These are phyloP conservation scores for Penicillium freii DNA, from an alignment of 2,329 filamentous ascomycete genomes.

Conservation along the genomic window DNA sequence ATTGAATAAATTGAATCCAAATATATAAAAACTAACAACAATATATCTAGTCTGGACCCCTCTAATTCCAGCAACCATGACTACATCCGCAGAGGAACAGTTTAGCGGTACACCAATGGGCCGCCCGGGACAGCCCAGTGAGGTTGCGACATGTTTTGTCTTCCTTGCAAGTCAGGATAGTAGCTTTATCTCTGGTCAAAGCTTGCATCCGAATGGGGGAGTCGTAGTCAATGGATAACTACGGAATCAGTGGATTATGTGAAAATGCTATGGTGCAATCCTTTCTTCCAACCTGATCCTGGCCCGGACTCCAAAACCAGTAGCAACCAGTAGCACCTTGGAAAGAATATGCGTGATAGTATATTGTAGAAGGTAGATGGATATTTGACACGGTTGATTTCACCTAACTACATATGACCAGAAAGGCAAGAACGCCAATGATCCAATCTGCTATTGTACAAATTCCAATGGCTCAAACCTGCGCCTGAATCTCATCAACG, in stretches of 20 bases:
- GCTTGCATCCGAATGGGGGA: conserved; percentile 62
- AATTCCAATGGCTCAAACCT: neutral
- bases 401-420: neutral
- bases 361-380: neutral
- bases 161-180: conserved; percentile 75
- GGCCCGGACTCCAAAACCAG: neutral
- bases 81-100: conserved; percentile 64
- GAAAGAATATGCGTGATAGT: neutral
- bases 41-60: conserved; percentile 63
- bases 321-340: neutral
- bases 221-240: conserved; percentile 51
- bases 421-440: neutral
- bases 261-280: too few relatives aligned
- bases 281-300: neutral
- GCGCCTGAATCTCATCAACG: conserved; percentile 20
- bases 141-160: conserved; percentile 77
- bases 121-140: conserved; percentile 72
- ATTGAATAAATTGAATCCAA: too few relatives aligned
- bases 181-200: conserved; percentile 70
- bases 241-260: neutral
- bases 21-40: too few relatives aligned
- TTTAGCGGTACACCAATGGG: conserved; percentile 72
- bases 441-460: conserved; percentile 3
- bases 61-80: conserved; percentile 71
- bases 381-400: neutral